These are phyloP conservation scores for Alternaria sp. DNA, from an alignment of 2,329 filamentous ascomycete species.

Conservation along the genomic window DNA sequence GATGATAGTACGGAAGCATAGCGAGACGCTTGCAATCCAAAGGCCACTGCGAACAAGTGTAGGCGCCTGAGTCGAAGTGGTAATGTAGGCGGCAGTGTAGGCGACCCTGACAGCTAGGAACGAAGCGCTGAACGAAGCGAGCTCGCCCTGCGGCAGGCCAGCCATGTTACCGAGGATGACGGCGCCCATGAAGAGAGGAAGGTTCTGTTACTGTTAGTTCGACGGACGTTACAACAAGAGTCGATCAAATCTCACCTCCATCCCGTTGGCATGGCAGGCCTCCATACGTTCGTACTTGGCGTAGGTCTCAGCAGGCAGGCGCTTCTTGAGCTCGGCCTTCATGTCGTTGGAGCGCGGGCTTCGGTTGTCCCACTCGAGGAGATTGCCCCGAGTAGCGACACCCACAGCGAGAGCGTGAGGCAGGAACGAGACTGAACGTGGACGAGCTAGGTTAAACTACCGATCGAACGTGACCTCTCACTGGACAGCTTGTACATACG, in stretches of 20 bases:
- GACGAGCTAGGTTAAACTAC: not conserved
- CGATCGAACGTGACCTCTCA: not conserved
- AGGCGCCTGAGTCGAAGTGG: constrained; percentile 28
- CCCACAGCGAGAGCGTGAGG: constrained; percentile 50
- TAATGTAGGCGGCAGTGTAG: constrained; percentile 50
- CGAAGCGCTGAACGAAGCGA: constrained; percentile 45
- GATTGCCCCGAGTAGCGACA: constrained; percentile 46
- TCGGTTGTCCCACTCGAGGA: constrained; percentile 51
- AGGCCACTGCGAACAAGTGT: constrained; percentile 26
- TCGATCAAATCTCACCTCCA: constrained; percentile 40
- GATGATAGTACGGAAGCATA: constrained; percentile 32
- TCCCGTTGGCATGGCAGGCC: constrained; percentile 54
- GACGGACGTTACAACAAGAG: not conserved
- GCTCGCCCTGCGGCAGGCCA: constrained; percentile 38
- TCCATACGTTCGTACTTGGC: constrained; percentile 54
- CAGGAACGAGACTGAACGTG: constrained; percentile 41
- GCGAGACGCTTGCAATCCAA: constrained; percentile 21
- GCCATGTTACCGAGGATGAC: constrained; percentile 54
- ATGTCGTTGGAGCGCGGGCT: constrained; percentile 50
- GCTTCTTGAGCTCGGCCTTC: constrained; percentile 45
- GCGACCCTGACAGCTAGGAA: constrained; percentile 46
- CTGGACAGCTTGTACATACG: not conserved
- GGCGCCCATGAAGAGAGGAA: constrained; percentile 54
- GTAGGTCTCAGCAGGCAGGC: constrained; percentile 46
- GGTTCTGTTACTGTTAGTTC: constrained; percentile 32